These are phyloP conservation scores for Cymbopogon flexuosus DNA, from an alignment of 202 grass and related monocot genomes.

Conservation along the genomic window DNA sequence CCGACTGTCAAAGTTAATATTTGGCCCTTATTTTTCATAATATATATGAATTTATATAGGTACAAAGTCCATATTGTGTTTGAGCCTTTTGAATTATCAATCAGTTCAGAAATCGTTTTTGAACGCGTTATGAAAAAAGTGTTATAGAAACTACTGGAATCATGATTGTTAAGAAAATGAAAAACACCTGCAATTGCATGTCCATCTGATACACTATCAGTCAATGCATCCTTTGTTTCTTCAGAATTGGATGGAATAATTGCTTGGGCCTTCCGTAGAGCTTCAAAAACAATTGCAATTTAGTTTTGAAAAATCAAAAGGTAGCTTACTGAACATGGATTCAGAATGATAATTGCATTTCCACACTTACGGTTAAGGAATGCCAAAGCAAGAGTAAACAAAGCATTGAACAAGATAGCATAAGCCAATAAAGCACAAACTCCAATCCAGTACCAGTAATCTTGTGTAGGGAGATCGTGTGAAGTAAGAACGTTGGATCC, in stretches of 20 bases:
- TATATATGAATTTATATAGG: not conserved
- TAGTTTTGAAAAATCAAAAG: slow-evolving; percentile 19
- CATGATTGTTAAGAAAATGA: not conserved
- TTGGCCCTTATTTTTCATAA: not conserved
- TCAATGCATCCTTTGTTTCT: slow-evolving; percentile 13
- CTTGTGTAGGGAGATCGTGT: slow-evolving; percentile 39
- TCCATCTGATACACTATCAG: not conserved
- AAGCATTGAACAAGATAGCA: slow-evolving; percentile 55
- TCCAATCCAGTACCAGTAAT: slow-evolving; percentile 76
- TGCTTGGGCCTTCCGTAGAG: slow-evolving; percentile 50
- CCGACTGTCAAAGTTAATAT: not conserved
- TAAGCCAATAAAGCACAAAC: slow-evolving; percentile 60
- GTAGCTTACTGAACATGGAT: not conserved
- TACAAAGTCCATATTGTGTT: not conserved
- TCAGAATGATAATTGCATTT: not conserved
- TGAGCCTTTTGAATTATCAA: not conserved
- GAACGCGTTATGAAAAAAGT: not conserved
- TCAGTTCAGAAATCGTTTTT: not conserved
- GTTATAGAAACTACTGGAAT: not conserved
- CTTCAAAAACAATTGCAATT: slow-evolving; percentile 29
- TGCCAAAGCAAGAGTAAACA: slow-evolving; percentile 52
- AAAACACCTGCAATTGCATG: slow-evolving; percentile 38
- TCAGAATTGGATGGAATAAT: slow-evolving; percentile 16
- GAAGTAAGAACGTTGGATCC: slow-evolving; percentile 48
- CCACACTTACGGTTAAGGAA: slow-evolving; percentile 64